These are phyloP conservation scores for Zizania latifolia DNA, from an alignment of 176 grass and related monocot genomes.

Conservation along the genomic window DNA sequence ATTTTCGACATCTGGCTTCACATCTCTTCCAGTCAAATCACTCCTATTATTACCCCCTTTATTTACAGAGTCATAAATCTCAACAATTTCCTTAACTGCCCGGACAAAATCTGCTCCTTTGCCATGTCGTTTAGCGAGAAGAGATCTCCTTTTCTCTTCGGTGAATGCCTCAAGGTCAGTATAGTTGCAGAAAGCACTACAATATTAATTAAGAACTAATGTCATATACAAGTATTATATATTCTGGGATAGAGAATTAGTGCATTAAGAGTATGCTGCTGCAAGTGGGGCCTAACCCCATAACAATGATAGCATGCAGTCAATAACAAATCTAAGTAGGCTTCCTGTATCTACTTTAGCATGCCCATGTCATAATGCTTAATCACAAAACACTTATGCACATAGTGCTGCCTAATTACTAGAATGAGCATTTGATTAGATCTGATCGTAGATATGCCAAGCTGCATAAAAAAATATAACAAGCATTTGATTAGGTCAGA, in stretches of 20 bases:
- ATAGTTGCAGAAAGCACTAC: slow-evolving; percentile 91
- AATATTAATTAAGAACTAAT: slow-evolving; percentile 23
- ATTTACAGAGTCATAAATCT: slow-evolving; percentile 74
- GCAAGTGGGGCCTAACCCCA: background rate
- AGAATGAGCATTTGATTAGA: background rate
- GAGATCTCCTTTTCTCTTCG: slow-evolving; percentile 91
- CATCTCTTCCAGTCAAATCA: slow-evolving; percentile 6
- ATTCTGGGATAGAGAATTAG: background rate
- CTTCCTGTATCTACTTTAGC: background rate
- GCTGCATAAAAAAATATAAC: background rate
- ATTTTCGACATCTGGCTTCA: slow-evolving; percentile 5
- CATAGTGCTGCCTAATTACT: background rate
- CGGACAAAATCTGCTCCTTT: slow-evolving; percentile 95
- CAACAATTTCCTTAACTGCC: slow-evolving; percentile 91
- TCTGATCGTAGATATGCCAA: background rate
- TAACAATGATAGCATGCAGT: background rate
- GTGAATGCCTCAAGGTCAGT: slow-evolving; percentile 93
- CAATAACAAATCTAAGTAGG: background rate
- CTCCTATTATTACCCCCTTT: slow-evolving; percentile 38
- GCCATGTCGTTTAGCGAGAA: slow-evolving; percentile 74
- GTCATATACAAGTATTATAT: slow-evolving; percentile 27
- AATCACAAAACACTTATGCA: background rate
- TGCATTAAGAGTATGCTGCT: background rate
- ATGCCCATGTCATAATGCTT: background rate
- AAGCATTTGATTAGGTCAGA: background rate